Evolutionary conservation across 2,329 filamentous ascomycete genomes (phyloP).

Genomic region (Colletotrichum acutatum): DNA sequence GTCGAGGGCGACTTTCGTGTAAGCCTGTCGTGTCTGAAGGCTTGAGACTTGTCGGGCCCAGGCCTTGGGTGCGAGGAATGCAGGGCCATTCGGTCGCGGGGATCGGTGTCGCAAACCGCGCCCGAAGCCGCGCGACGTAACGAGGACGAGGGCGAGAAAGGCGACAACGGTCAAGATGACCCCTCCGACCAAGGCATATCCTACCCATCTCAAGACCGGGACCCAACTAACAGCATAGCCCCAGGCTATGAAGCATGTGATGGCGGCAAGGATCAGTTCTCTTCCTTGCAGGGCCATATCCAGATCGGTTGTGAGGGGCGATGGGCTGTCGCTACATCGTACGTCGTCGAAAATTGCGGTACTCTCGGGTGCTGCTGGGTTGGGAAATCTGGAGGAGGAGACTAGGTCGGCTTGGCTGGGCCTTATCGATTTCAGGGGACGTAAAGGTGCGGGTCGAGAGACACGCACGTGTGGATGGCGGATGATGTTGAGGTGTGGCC

Average conservation of each 20-base stretch:
- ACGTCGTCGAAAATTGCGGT: conserved; percentile 9
- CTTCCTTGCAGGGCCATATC: conserved; percentile 79
- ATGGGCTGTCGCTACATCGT: conserved; percentile 31
- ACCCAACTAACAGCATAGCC: conserved; percentile 85
- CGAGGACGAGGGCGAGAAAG: conserved; percentile 67
- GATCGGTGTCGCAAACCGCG: conserved; percentile 53
- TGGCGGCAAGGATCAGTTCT: conserved; percentile 75
- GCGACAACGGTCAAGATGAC: conserved; percentile 65
- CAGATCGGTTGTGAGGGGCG: conserved; percentile 7
- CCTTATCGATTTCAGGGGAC: conserved; percentile 2
- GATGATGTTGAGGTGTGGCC: background rate
- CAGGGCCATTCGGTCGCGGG: conserved; percentile 56
- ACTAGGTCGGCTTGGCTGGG: background rate
- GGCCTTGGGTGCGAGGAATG: conserved; percentile 69
- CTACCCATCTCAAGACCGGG: conserved; percentile 84
- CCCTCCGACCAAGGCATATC: conserved; percentile 84
- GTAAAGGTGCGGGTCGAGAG: background rate
- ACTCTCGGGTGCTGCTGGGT: background rate
- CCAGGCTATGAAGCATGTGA: conserved; percentile 86
- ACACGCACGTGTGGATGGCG: conserved; percentile 1
- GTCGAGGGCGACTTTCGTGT: conserved; percentile 77
- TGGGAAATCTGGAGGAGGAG: background rate
- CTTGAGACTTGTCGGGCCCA: conserved; percentile 80
- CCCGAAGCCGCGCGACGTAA: conserved; percentile 66
- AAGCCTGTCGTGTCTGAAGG: conserved; percentile 73